These are phyloP conservation scores for Periglandula ipomoeae DNA, from an alignment of 2,329 filamentous ascomycete genomes.

Conservation along the genomic window DNA sequence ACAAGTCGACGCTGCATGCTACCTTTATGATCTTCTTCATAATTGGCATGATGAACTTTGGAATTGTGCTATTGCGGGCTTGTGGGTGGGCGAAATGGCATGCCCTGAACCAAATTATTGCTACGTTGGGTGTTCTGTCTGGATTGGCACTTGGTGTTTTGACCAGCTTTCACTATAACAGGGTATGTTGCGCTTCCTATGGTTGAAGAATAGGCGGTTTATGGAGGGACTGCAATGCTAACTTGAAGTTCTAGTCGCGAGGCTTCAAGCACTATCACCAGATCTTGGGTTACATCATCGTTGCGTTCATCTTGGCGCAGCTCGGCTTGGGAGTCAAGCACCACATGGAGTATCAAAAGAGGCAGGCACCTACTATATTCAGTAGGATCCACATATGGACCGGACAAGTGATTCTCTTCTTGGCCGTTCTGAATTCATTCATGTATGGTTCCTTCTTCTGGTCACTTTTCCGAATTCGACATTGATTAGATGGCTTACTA, in stretches of 20 bases:
- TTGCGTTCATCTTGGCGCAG: slow-evolving; percentile 42
- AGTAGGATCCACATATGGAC: slow-evolving; percentile 48
- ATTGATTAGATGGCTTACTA: neutral
- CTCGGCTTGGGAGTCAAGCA: slow-evolving; percentile 46
- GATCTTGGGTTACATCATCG: slow-evolving; percentile 46
- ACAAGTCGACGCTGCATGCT: slow-evolving; percentile 33
- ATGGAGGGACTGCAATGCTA: neutral
- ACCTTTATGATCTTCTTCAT: slow-evolving; percentile 48
- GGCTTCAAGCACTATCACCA: slow-evolving; percentile 46
- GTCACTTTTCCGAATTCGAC: neutral
- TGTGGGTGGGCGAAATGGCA: slow-evolving; percentile 46
- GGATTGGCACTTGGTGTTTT: slow-evolving; percentile 45
- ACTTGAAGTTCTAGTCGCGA: slow-evolving; percentile 32
- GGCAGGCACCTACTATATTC: slow-evolving; percentile 38
- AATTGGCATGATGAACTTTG: slow-evolving; percentile 46
- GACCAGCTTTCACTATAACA: slow-evolving; percentile 42
- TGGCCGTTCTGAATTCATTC: slow-evolving; percentile 48
- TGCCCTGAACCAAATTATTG: slow-evolving; percentile 41
- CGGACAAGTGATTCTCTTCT: slow-evolving; percentile 41
- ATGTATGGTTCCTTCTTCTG: slow-evolving; percentile 30
- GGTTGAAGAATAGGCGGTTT: neutral
- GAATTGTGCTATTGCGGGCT: slow-evolving; percentile 42
- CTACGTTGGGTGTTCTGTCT: slow-evolving; percentile 36
- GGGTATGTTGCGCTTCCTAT: slow-evolving; percentile 32
- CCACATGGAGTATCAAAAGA: slow-evolving; percentile 43